phyloP scores from a whole-genome alignment of 345 rosid genomes.

The Pseudoturritis turrita region DNA sequence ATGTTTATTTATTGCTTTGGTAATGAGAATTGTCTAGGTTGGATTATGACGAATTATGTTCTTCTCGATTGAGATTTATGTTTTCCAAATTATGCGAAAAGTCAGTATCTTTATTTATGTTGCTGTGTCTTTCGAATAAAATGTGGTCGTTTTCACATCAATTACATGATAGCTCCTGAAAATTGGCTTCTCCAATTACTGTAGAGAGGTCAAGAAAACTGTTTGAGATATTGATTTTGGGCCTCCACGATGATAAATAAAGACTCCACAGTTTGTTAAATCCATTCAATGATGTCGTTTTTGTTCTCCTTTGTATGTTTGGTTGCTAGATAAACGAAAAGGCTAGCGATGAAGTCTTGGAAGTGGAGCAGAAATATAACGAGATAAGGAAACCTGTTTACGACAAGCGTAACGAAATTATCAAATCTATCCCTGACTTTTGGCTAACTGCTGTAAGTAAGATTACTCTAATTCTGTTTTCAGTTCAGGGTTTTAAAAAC shows the following conservation, averaged over 20 bases:
- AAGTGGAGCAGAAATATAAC: constrained; percentile 83
- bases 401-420: constrained; percentile 72
- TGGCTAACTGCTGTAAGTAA: constrained; percentile 90
- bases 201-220: not conserved
- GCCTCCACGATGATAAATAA: not conserved
- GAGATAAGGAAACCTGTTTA: constrained; percentile 80
- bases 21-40: constrained; percentile 29
- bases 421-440: constrained; percentile 82
- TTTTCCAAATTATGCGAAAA: not conserved
- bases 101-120: not conserved
- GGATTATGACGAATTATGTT: constrained; percentile 66
- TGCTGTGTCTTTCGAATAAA: not conserved
- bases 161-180: not conserved
- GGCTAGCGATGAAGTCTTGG: constrained; percentile 88
- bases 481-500: not conserved
- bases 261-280: not conserved
- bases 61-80: constrained; percentile 54
- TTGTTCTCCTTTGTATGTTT: not conserved
- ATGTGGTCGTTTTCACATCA: not conserved
- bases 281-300: not conserved
- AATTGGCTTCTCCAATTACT: not conserved
- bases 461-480: constrained; percentile 1
- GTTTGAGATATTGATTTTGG: not conserved
- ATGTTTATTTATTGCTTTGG: constrained; percentile 13
- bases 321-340: constrained; percentile 70